These are phyloP conservation scores for Mucor sp. DNA, from an alignment of 371 early-diverging fungal species.

Conservation along the genomic window DNA sequence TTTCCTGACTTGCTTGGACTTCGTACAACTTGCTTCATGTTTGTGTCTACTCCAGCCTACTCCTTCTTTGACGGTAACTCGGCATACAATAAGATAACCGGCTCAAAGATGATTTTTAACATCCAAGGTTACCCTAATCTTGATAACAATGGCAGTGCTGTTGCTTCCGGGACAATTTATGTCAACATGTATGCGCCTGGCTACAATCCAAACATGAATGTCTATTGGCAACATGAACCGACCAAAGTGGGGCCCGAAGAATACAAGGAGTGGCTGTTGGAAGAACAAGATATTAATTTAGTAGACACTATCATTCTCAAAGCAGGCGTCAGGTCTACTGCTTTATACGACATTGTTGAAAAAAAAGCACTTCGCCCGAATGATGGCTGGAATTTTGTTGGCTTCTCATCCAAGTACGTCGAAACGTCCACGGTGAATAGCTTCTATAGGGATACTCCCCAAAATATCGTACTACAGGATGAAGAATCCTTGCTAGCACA, in stretches of 20 bases:
- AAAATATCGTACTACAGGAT: background rate
- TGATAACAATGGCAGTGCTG: background rate
- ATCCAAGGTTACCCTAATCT: background rate
- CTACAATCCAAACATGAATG: conserved; percentile 5
- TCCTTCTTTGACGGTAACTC: background rate
- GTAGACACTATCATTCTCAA: background rate
- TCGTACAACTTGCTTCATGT: background rate
- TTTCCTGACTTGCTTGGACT: conserved; percentile 2
- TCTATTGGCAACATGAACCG: too few species aligned
- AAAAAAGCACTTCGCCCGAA: background rate
- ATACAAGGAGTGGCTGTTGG: too few species aligned
- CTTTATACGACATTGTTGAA: background rate
- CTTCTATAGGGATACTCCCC: background rate
- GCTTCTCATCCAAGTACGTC: conserved; percentile 3
- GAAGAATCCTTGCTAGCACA: background rate
- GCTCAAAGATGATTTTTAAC: background rate
- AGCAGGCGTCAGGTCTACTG: background rate
- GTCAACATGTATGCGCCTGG: conserved; percentile 7
- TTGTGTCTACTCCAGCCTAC: background rate
- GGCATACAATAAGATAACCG: background rate
- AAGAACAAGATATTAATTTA: background rate
- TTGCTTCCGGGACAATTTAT: background rate
- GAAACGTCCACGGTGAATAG: background rate
- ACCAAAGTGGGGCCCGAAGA: too few species aligned
- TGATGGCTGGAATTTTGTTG: conserved; percentile 21